A percentile compares a stretch with the other conserved stretches of the same genome.
Conservation (phyloP, 1,284 basidiomycete genomes). For the Sanghuangporus weigelae region DNA sequence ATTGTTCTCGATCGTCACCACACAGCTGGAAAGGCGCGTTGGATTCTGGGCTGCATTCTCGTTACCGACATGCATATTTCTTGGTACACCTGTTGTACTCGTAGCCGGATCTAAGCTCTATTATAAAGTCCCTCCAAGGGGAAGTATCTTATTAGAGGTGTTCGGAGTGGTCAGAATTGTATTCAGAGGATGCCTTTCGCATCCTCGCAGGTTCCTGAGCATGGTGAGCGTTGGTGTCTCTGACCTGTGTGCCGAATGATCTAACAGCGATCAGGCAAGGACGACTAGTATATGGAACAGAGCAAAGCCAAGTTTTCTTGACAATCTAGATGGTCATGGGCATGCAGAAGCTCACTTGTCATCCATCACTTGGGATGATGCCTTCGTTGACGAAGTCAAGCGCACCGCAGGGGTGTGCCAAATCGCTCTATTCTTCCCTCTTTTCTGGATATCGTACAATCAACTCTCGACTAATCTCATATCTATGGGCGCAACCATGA, state of each 20-base stretch:
- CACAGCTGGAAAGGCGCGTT: conserved; percentile 22
- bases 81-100: conserved; percentile 32
- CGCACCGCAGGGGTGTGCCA: conserved; percentile 61
- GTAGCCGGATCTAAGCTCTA: conserved; percentile 34
- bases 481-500: conserved; percentile 44
- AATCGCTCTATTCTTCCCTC: conserved; percentile 56
- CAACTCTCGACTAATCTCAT: conserved; percentile 53
- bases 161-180: conserved; percentile 17
- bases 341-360: conserved; percentile 27
- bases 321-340: conserved; percentile 23
- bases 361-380: conserved; percentile 45
- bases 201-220: conserved; percentile 15
- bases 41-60: conserved; percentile 25
- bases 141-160: conserved; percentile 13
- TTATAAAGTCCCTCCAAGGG: conserved; percentile 32
- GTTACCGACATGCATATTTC: conserved; percentile 23
- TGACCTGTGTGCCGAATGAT: background rate
- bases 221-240: background rate
- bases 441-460: conserved; percentile 52
- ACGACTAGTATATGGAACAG: conserved; percentile 49
- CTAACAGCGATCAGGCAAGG: conserved; percentile 11
- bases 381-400: conserved; percentile 58
- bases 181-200: conserved; percentile 16
- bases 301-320: conserved; percentile 39
- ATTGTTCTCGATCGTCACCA: conserved; percentile 36